phyloP scores from a whole-genome alignment of 345 rosid species.

The Eutrema japonicum region DNA sequence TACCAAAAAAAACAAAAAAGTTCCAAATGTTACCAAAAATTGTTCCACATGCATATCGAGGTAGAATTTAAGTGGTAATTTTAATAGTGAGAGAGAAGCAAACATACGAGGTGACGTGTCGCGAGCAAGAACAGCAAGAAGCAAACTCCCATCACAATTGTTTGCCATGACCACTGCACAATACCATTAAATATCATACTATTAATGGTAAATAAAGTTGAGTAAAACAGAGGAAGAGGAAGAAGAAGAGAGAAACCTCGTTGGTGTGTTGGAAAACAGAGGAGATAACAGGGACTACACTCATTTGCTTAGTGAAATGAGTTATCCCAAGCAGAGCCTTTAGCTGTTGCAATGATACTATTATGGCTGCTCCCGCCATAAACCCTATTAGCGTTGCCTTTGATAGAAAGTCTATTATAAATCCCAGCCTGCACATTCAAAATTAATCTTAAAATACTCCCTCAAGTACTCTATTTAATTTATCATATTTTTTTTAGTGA shows the following conservation, averaged over 20 bases:
- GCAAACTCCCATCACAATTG: conserved; percentile 81
- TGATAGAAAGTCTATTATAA: conserved; percentile 88
- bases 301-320: conserved; percentile 85
- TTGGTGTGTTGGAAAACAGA: conserved; percentile 73
- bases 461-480: background rate
- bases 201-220: background rate
- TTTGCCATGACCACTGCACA: conserved; percentile 97
- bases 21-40: background rate
- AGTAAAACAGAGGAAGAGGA: conserved; percentile 5
- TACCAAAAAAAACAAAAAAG: too few species aligned
- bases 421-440: conserved; percentile 66
- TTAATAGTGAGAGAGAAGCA: background rate
- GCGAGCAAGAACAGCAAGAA: conserved; percentile 74
- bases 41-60: conserved; percentile 31
- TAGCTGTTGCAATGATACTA: conserved; percentile 93
- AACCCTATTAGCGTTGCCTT: conserved; percentile 88
- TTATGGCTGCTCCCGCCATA: conserved; percentile 97
- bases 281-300: conserved; percentile 76
- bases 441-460: background rate
- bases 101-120: conserved; percentile 80
- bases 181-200: background rate
- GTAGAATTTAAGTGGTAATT: background rate
- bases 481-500: background rate
- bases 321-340: conserved; percentile 90
- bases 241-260: conserved; percentile 59